These are phyloP conservation scores for Neolentinus lepideus DNA, from an alignment of 1,284 basidiomycete genomes.

Conservation along the genomic window DNA sequence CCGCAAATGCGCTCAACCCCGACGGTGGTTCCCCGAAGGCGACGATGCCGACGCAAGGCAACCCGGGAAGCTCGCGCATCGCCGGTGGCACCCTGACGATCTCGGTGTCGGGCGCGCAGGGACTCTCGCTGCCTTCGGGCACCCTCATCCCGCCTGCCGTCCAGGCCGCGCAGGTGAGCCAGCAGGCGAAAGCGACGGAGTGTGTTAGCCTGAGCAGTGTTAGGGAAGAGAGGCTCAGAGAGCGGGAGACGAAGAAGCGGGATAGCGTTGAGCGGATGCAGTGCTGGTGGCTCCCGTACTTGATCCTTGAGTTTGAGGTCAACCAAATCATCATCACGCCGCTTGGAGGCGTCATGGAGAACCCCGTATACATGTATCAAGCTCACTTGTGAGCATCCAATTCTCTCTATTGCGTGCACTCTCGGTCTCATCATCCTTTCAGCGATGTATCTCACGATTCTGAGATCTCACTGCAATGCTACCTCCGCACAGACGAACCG, in stretches of 20 bases:
- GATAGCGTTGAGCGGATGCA: slow-evolving; percentile 87
- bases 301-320: slow-evolving; percentile 96
- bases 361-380: slow-evolving; percentile 96
- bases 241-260: slow-evolving; percentile 39
- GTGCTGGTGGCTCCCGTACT: slow-evolving; percentile 97
- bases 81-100: slow-evolving; percentile 66
- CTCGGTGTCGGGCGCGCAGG: slow-evolving; percentile 78
- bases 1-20: slow-evolving; percentile 19
- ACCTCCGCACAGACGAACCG: slow-evolving; percentile 80
- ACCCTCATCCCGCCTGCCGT: slow-evolving; percentile 64
- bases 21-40: slow-evolving; percentile 22
- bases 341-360: slow-evolving; percentile 83
- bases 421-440: slow-evolving; percentile 2
- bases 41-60: slow-evolving; percentile 43
- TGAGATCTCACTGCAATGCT: slow-evolving; percentile 85
- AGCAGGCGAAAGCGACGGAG: slow-evolving; percentile 71
- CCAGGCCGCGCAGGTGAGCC: slow-evolving; percentile 64
- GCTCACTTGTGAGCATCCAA: slow-evolving; percentile 76
- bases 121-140: slow-evolving; percentile 65
- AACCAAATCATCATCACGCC: slow-evolving; percentile 94
- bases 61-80: slow-evolving; percentile 57
- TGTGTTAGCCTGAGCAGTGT: slow-evolving; percentile 74
- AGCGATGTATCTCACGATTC: slow-evolving; percentile 83
- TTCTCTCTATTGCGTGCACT: slow-evolving; percentile 2
- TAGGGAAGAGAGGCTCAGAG: slow-evolving; percentile 61